Base-by-base conservation (phyloP, 352 stramenopile species). In the Phytophthora uliginosa region DNA sequence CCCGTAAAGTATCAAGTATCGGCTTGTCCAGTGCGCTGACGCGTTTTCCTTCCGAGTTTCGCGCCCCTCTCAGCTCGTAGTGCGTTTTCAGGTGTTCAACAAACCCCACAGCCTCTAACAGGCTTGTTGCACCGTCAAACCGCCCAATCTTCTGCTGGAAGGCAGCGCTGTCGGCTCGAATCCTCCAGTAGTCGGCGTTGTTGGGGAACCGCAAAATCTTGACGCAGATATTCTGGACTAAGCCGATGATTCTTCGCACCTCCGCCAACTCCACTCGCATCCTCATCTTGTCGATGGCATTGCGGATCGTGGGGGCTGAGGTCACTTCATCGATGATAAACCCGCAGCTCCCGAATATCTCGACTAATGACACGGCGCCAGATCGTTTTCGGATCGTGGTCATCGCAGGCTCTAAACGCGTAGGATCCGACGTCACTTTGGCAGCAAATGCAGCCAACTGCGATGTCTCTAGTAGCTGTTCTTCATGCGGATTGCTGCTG, bases 181-280 rank as follows among this genome's bases (percentile, higher is more conserved):
- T 69, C 6, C 86, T 69, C 86, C 86, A 94, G 58, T 94, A 94
- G 33, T 91, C 84, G 2, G 83, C 72, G 31, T 94, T 91, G 56
- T 94, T 86, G 2, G 86, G 86, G 53, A 90, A 94, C 4, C 84
- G 79, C 31, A 94, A 61, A 4, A 94, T 78, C 66, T 94, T 92
- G 1, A 92, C 61, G 42, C 84, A 92, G 7, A 94, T 69, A 45
- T 77, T 92, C 4, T 82, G 67, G 2, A 90, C 62, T 1, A 92
- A 53, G 1, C 65, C 63, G 22, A 94, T 79, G 13, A 94, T 82
- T 0, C 85, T 76, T 13, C 86, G 82, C 5, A 91, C 82, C 22
- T 90, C 83, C 2, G 69, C 59, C 4, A 82, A 62, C 4, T 94
- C 85, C 0, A 82, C 66, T 8, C 85, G 82, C 45, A 92, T 74